Evolutionary conservation across 768 basidiomycete species (phyloP), one percentile per base, ranked within the genome.

Genomic region (Termitomyces heimii): DNA sequence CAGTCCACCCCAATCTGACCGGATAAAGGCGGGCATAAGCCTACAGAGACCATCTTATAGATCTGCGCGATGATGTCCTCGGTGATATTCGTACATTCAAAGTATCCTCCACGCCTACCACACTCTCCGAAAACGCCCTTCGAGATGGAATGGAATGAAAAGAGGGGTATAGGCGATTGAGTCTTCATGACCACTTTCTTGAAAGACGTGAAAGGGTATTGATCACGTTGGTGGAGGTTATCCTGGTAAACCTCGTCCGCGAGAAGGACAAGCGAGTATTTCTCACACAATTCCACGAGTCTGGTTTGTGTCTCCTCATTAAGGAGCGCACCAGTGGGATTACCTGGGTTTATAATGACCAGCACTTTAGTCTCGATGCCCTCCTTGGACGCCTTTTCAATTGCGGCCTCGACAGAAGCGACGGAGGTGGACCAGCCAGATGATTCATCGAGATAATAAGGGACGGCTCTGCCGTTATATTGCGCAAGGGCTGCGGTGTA

Each of bases 201-300:
- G 83, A 99, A 98, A 10, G 90, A 93, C 50, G 85, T 83, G 81
- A 99, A 99, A 0, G 89, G 81, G 69, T 89, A 84, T 1, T 77
- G 76, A 3, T 71, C 66, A 42, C 73, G 76, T 45, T 80, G 76
- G 76, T 95, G 94, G 44, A 98, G 81, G 77, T 98, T 98, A 64
- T 75, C 75, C 73, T 99, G 96, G 79, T 99, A 98, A n/a, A 99
- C 96, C 71, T 99, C 96, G 71, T 99, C 96, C 0, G 96, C 96
- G 62, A 98, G 82, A 51, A 99, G 83, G 22, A 96, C 88, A 56
- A 99, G 84, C 7, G 77, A 76, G 73, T 98, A 77, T 62, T 89
- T 78, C 68, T 94, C 90, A 73, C 94, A 96, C 10, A 98, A 72
- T 28, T 83, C 73, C n/a, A 97, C 84, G 56, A 99, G 81, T 49